Base-by-base conservation (phyloP, 2,329 filamentous ascomycete species). In the Neonectria faginata region DNA sequence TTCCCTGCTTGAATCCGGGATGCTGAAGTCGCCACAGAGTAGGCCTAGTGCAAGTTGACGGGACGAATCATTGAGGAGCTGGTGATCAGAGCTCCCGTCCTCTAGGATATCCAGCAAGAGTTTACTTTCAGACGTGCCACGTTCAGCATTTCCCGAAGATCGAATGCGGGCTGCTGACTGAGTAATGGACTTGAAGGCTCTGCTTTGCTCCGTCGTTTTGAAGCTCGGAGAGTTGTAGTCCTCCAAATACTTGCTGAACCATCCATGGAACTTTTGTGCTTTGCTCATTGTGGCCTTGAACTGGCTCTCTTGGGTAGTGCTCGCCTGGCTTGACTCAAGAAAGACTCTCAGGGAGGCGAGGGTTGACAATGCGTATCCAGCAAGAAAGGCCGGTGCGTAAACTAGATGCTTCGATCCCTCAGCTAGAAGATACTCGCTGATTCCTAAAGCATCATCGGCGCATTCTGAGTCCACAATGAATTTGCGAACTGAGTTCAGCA, bases 401-500 rank as follows among this genome's bases (percentile, higher is more conserved):
- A 78, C 79, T 5, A 99, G 82, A 75, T 95, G 89, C 5, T 80
- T 71, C 16, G 82, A 81, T 8, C 95, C 94, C 56, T 86, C 85
- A 6, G 87, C 82, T 14, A 98, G 83, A 1, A 99, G 85, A 78
- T 97, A 97, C 76, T 93, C 91, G 64, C 92, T 89, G 36, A 99
- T 87, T 0, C 94, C 95, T 48, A 98, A 84, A 1, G 92, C 90
- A 80, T 99, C 96, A 74, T 97, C 93, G 10, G 94, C 92, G 77
- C 95, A 98, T 74, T 97, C 91, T 0, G 90, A 86, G 70, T 98
- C 91, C 1, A 91, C 90, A 6, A 98, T 82, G 69, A 94, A 97
- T 0, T 89, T 89, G 10, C 91, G 86, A 20, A 97, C 83, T 1
- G 92, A 91, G 72, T 94, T 92, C 2, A 99, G 84, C 0, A 97